phyloP scores from a whole-genome alignment of 2,329 filamentous ascomycete genomes.

The Aspergillus sp. region DNA sequence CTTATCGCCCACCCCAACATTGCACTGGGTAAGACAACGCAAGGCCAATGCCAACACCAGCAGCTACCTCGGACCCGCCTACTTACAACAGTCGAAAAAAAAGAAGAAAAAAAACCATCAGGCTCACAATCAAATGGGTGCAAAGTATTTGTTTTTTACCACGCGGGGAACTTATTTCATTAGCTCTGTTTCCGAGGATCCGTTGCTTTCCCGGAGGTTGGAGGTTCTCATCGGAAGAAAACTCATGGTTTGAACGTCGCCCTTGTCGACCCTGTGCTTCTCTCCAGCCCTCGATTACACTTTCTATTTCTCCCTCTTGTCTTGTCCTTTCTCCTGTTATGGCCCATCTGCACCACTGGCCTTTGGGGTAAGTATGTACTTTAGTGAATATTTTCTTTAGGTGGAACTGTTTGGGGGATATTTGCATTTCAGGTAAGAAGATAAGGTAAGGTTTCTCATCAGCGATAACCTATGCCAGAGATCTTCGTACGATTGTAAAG shows the following conservation, averaged over 20 bases:
- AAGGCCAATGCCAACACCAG: slow-evolving; percentile 18
- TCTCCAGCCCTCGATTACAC: slow-evolving; percentile 15
- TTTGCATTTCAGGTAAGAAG: slow-evolving; percentile 41
- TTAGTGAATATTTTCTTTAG: slow-evolving; percentile 27
- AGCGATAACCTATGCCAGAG: slow-evolving; percentile 25
- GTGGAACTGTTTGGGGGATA: slow-evolving; percentile 19
- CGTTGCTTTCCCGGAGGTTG: not conserved
- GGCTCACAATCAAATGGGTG: not conserved
- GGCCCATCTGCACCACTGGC: slow-evolving; percentile 26
- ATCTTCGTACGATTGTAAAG: slow-evolving; percentile 23
- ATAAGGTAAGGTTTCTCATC: slow-evolving; percentile 41
- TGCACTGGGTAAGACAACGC: slow-evolving; percentile 38
- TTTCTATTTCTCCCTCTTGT: slow-evolving; percentile 18
- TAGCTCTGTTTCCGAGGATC: not conserved
- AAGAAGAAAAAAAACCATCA: not conserved
- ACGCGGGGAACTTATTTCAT: not conserved
- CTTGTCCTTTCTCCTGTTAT: slow-evolving; percentile 25
- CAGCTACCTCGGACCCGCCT: slow-evolving; percentile 9
- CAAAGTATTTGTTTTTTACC: slow-evolving; percentile 8
- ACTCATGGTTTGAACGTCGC: slow-evolving; percentile 1
- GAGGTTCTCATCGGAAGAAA: not conserved
- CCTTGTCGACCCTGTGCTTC: slow-evolving; percentile 1
- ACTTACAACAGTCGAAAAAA: slow-evolving; percentile 21
- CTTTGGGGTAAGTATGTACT: slow-evolving; percentile 46
- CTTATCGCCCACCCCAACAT: slow-evolving; percentile 24